Percentiles rank a stretch among this genome's conserved stretches.
phyloP scores from a whole-genome alignment of 2,329 filamentous ascomycete species.

The Diaporthe ampelina region DNA sequence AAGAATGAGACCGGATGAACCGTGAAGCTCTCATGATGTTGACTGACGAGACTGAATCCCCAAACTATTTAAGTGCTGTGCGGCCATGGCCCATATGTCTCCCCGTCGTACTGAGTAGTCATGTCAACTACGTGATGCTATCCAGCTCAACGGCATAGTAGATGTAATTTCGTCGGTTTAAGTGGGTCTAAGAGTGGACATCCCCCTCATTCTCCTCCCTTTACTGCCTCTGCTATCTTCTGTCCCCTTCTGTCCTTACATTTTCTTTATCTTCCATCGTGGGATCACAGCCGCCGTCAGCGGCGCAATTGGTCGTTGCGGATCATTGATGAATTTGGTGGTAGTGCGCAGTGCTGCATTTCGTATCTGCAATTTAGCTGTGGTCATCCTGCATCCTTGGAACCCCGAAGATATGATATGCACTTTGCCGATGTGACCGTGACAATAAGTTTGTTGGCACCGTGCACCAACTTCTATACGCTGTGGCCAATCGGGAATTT shows the following conservation, averaged over 20 bases:
- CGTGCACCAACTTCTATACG: neutral
- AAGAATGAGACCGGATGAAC: neutral
- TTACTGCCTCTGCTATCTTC: neutral
- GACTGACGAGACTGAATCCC: neutral
- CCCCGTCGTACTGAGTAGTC: too few species aligned
- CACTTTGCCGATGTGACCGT: neutral
- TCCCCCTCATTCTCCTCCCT: neutral
- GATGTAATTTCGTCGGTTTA: neutral
- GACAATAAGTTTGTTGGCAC: neutral
- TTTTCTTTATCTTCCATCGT: neutral
- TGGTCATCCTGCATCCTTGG: neutral
- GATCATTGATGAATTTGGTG: neutral
- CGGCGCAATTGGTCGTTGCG: neutral
- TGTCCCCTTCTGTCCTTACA: neutral
- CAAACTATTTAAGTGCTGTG: neutral
- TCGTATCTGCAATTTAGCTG: conserved; percentile 9
- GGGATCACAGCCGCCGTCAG: neutral
- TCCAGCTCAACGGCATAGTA: neutral
- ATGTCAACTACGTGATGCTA: neutral
- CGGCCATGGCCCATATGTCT: too few species aligned
- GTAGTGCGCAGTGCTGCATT: neutral
- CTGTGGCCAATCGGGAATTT: neutral
- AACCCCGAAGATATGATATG: neutral
- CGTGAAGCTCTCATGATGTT: neutral
- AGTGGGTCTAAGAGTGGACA: neutral